phyloP scores from a whole-genome alignment of 2,329 filamentous ascomycete species.

The Pseudocercospora fijiensis region DNA sequence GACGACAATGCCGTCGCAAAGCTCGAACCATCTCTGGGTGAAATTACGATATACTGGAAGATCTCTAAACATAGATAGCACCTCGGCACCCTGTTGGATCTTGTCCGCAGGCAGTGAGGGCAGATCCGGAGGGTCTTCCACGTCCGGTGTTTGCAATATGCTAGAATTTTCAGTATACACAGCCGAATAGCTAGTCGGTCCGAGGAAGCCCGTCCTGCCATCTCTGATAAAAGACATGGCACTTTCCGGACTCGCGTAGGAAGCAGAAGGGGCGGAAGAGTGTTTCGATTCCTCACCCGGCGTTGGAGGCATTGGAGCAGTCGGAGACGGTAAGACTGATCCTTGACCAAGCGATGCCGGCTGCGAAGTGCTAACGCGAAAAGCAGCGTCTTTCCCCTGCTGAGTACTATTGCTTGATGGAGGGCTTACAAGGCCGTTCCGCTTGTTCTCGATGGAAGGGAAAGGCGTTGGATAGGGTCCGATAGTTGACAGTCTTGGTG shows the following conservation, averaged over 20 bases:
- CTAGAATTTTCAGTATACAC: constrained; percentile 37
- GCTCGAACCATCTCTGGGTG: constrained; percentile 35
- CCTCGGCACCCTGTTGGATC: constrained; percentile 37
- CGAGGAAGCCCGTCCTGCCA: constrained; percentile 36
- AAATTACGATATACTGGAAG: constrained; percentile 35
- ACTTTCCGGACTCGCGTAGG: constrained; percentile 26
- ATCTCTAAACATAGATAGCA: constrained; percentile 36
- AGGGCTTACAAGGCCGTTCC: constrained; percentile 22
- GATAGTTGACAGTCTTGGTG: constrained; percentile 12
- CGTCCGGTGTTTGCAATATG: constrained; percentile 29
- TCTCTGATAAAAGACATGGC: constrained; percentile 30
- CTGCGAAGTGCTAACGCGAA: constrained; percentile 10
- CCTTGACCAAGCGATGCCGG: constrained; percentile 7
- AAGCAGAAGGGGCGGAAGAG: constrained; percentile 20
- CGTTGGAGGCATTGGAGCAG: constrained; percentile 14
- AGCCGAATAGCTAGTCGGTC: constrained; percentile 37
- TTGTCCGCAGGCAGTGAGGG: constrained; percentile 33
- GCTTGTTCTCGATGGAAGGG: constrained; percentile 2
- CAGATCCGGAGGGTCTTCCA: constrained; percentile 29
- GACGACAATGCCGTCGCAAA: constrained; percentile 39
- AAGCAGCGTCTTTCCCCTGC: constrained; percentile 11
- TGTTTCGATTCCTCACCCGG: constrained; percentile 19
- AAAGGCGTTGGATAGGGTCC: constrained; percentile 16
- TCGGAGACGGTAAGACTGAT: constrained; percentile 15
- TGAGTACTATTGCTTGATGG: constrained; percentile 24